A percentile compares a stretch with the other conserved stretches of the same genome.
Conservation (phyloP, 169 alveolate species). For the Plasmodium ovale region DNA sequence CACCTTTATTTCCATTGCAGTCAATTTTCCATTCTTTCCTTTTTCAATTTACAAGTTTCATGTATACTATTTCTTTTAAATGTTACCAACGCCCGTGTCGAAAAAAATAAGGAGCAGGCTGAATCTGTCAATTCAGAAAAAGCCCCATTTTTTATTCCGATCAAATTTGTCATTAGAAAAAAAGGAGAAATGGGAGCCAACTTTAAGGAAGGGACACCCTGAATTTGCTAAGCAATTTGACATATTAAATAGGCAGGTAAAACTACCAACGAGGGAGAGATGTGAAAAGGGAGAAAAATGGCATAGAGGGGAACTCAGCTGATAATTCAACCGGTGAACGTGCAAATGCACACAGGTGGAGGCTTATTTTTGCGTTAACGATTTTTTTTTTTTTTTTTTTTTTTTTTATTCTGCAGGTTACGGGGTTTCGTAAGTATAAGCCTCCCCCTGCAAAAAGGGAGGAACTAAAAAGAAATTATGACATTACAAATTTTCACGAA, state of each 20-base stretch:
- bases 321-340: too few relatives aligned
- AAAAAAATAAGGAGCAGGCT: constrained; percentile 63
- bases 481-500: constrained; percentile 59
- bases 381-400: neutral
- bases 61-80: neutral
- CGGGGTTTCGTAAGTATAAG: constrained; percentile 73
- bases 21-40: too few relatives aligned
- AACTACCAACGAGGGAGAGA: neutral
- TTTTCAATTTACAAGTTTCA: neutral
- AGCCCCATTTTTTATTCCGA: constrained; percentile 66
- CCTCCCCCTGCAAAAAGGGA: constrained; percentile 26
- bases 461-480: constrained; percentile 62
- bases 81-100: constrained; percentile 71
- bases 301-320: too few relatives aligned
- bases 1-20: too few relatives aligned
- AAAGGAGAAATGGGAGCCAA: constrained; percentile 56
- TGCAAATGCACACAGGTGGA: too few relatives aligned
- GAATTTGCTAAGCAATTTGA: constrained; percentile 63
- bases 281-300: neutral
- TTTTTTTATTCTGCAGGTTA: constrained; percentile 26
- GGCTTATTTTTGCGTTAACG: too few relatives aligned
- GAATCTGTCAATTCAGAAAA: constrained; percentile 54
- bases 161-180: constrained; percentile 51
- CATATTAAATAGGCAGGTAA: constrained; percentile 62
- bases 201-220: constrained; percentile 64